Conservation (phyloP, 306 rosid species). For the Prunus persica region Prunus_persica_NCBIv2 NC_034015.1:16273001-16273500, state of each 20-base stretch:
- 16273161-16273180: conserved; percentile 23
- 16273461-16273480: background rate
- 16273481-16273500: conserved; percentile 12
- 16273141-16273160: conserved; percentile 23
- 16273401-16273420: conserved; percentile 47
- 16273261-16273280: conserved; percentile 31
- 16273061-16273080: conserved; percentile 41
- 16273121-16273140: conserved; percentile 33
- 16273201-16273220: conserved; percentile 23
- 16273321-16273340: conserved; percentile 4
- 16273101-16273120: conserved; percentile 39
- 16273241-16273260: conserved; percentile 48
- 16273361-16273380: conserved; percentile 42
- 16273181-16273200: conserved; percentile 19
- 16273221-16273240: conserved; percentile 29
- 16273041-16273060: conserved; percentile 31
- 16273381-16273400: conserved; percentile 36
- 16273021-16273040: conserved; percentile 61
- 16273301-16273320: conserved; percentile 43
- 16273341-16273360: conserved; percentile 17
- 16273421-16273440: conserved; percentile 17
- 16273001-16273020: conserved; percentile 42
- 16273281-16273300: conserved; percentile 52
- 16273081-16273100: conserved; percentile 56
- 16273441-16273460: conserved; percentile 11